Base-by-base conservation (phyloP, 805 yeast genomes). In the Saturnispora zaruensis region DNA sequence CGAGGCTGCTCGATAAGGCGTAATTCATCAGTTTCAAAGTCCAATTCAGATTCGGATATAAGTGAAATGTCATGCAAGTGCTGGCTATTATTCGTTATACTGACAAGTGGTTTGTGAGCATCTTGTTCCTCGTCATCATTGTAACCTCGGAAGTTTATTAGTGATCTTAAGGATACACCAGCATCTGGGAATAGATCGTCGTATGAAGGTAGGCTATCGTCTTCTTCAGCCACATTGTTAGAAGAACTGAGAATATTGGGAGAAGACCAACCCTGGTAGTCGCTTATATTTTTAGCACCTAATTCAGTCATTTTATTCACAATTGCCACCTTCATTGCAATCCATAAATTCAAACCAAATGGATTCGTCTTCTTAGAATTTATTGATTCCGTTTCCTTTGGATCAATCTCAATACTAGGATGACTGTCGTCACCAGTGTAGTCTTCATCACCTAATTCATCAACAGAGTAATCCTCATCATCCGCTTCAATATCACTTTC, bases 111-210 rank as follows among this genome's bases (percentile, higher is more conserved):
- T n/a, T 51, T 30, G 24, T 47, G 42, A 24, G 41, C 33, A 8
- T 36, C 16, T 4, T 32, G 51, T 49, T 51, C 52, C 9, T 56
- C 53, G 4, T 59, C 61, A 33, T 45, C 50, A 9, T 16, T 32
- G 45, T 57, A 59, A 2, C 66, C 59, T 21, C 55, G 50, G 51
- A 63, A 63, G 48, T 62, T 66, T 41, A 66, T 51, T 36, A 67
- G 44, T 5, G 66, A 49, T 36, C 63, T 57, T 26, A 56, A 48
- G 4, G 67, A 60, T 2, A 57, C 30, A 8, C 75, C 75, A 13
- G 50, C 36, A 48, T 70, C 67, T 32, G 93, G 95, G 71, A 79
- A 85, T 38, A 85, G 71, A 52, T 85, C 95, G 57, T 84, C 87
- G 60, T 85, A 85, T 18, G 78, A 74, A 3, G 95, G 95, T 55